Conservation (phyloP, 805 yeast genomes). For the Candida ulmi region DNA sequence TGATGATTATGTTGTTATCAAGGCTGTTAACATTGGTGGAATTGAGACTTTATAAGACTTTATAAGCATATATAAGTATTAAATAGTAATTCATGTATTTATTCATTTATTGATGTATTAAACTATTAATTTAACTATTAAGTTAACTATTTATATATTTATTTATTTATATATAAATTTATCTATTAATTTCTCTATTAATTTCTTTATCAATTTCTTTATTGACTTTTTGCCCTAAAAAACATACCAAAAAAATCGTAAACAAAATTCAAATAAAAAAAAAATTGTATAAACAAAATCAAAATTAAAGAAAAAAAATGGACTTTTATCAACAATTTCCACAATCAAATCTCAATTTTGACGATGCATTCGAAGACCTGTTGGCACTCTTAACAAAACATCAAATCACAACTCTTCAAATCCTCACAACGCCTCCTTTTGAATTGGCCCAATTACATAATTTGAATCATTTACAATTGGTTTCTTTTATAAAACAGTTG, state of each 20-base stretch:
- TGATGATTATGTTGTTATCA: conserved; percentile 52
- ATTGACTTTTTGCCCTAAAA: background rate
- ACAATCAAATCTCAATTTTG: conserved; percentile 27
- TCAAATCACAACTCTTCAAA: conserved; percentile 34
- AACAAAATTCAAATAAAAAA: background rate
- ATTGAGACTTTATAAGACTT: conserved; percentile 5
- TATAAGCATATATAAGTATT: background rate
- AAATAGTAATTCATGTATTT: too few species aligned
- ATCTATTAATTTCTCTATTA: too few species aligned
- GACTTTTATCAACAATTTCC: conserved; percentile 38
- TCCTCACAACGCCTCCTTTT: conserved; percentile 31
- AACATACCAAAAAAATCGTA: background rate
- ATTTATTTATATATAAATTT: too few species aligned
- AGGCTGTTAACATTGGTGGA: conserved; percentile 46
- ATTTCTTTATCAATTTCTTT: too few species aligned
- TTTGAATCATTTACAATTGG: conserved; percentile 27
- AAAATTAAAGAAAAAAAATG: conserved; percentile 20
- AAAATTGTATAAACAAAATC: background rate
- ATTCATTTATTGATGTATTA: too few species aligned
- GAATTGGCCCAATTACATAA: conserved; percentile 29
- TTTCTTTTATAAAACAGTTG: conserved; percentile 20
- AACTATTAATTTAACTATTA: too few species aligned
- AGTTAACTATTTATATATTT: too few species aligned
- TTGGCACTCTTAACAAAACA: conserved; percentile 22
- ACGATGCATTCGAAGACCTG: conserved; percentile 25